Evolutionary conservation across 805 yeast species (phyloP).

Genomic region (Tetrapisispora nanseiensis): DNA sequence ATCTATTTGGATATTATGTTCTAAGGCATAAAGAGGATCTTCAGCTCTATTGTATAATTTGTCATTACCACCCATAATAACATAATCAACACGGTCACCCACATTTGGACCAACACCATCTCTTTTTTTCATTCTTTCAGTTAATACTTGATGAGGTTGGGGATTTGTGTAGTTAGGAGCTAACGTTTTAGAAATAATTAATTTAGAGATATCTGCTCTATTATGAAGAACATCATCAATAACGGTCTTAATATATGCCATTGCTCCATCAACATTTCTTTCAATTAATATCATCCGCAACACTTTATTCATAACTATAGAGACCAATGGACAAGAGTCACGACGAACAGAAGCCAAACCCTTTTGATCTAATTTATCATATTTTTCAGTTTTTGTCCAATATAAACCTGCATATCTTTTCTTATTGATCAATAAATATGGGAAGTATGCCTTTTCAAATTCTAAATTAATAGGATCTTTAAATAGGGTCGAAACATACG

Average conservation of each 20-base stretch:
- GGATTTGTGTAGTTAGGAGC: constrained; percentile 91
- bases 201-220: constrained; percentile 81
- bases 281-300: constrained; percentile 77
- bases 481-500: constrained; percentile 67
- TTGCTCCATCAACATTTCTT: constrained; percentile 77
- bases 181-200: constrained; percentile 88
- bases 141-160: constrained; percentile 94
- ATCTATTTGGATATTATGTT: constrained; percentile 86
- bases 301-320: constrained; percentile 87
- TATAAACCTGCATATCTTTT: constrained; percentile 95
- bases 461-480: constrained; percentile 85
- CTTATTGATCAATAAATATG: constrained; percentile 86
- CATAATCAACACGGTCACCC: constrained; percentile 98
- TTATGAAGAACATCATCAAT: constrained; percentile 88
- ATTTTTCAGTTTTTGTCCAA: constrained; percentile 90
- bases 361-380: constrained; percentile 94
- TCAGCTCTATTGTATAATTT: constrained; percentile 94
- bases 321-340: constrained; percentile 92
- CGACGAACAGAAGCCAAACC: constrained; percentile 98
- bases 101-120: constrained; percentile 96
- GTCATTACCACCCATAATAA: constrained; percentile 70
- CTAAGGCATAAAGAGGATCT: constrained; percentile 89
- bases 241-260: constrained; percentile 71
- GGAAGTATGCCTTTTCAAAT: constrained; percentile 93
- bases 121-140: constrained; percentile 91